phyloP scores from a whole-genome alignment of 2,329 filamentous ascomycete genomes.

The Sordariomycetes sp. region DNA sequence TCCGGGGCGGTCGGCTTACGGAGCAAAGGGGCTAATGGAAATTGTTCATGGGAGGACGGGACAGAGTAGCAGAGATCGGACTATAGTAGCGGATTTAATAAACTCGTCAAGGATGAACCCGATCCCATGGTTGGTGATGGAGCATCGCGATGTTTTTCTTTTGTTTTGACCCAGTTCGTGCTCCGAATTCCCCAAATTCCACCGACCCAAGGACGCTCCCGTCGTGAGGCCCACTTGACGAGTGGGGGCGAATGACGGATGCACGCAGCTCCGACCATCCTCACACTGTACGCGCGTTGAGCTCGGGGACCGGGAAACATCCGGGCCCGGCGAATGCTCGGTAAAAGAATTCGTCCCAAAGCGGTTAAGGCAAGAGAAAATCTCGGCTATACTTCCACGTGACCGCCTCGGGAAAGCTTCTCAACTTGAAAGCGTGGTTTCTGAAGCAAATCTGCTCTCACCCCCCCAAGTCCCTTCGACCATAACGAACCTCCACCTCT shows the following conservation, averaged over 20 bases:
- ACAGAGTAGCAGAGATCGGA: neutral
- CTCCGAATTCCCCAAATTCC: neutral
- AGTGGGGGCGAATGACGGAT: neutral
- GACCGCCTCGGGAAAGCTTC: slow-evolving; percentile 8
- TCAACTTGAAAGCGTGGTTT: slow-evolving; percentile 9
- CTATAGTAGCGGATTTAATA: neutral
- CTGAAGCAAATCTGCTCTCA: slow-evolving; percentile 33
- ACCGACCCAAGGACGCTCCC: neutral
- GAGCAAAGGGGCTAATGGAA: neutral
- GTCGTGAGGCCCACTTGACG: neutral
- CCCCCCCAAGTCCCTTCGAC: slow-evolving; percentile 32
- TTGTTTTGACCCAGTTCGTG: too few species aligned
- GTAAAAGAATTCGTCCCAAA: slow-evolving; percentile 8
- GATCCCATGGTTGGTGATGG: neutral
- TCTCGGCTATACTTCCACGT: slow-evolving; percentile 10
- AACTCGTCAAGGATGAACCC: neutral
- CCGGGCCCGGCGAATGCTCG: slow-evolving; percentile 8
- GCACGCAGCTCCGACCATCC: neutral
- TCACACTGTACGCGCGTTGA: neutral
- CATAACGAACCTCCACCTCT: slow-evolving; percentile 37
- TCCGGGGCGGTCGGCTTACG: neutral
- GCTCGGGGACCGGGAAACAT: neutral
- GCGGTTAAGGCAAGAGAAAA: slow-evolving; percentile 9
- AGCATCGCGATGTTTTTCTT: neutral
- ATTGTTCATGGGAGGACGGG: neutral